A percentile compares a stretch with the other conserved stretches of the same genome.
Evolutionary conservation across 2,329 filamentous ascomycete genomes (phyloP).

Genomic region (Dissoconium aciculare): DNA sequence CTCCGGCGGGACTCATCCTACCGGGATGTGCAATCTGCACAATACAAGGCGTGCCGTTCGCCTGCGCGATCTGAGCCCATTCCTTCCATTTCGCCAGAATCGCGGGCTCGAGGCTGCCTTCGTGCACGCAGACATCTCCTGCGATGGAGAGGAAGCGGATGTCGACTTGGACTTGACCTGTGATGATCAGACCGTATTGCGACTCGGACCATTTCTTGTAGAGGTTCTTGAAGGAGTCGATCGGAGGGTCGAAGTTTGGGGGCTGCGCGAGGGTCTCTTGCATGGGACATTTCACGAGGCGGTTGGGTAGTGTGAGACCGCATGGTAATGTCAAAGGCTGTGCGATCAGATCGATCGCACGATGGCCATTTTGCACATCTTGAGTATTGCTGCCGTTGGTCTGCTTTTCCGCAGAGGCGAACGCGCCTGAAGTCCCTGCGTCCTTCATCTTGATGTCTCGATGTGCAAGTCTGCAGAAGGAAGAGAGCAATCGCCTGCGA

Average conservation of each 20-base stretch:
- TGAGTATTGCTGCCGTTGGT: too few species aligned
- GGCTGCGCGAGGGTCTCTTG: slow-evolving; percentile 22
- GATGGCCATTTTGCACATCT: too few species aligned
- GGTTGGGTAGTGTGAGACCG: slow-evolving; percentile 23
- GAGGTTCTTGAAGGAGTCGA: slow-evolving; percentile 28
- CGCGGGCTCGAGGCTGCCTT: slow-evolving; percentile 12
- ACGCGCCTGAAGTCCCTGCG: too few species aligned
- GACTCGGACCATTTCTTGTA: slow-evolving; percentile 39
- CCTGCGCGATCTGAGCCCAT: slow-evolving; percentile 24
- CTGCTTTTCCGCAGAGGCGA: too few species aligned
- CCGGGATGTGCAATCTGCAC: slow-evolving; percentile 34
- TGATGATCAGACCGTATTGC: slow-evolving; percentile 30
- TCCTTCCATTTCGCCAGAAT: slow-evolving; percentile 21
- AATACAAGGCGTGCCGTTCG: slow-evolving; percentile 28
- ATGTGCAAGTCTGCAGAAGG: too few species aligned
- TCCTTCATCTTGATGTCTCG: too few species aligned
- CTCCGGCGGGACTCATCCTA: slow-evolving; percentile 28
- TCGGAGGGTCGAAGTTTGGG: slow-evolving; percentile 28
- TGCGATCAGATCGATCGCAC: slow-evolving; percentile 11
- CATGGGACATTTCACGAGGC: slow-evolving; percentile 34
- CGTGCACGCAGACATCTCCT: slow-evolving; percentile 20
- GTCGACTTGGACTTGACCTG: slow-evolving; percentile 33
- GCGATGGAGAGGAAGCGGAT: slow-evolving; percentile 26
- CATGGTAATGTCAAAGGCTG: slow-evolving; percentile 16
- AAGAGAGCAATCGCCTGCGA: too few species aligned